These are phyloP conservation scores for Flaveria brownii DNA, from an alignment of 129 eudicot genomes.

Conservation along the genomic window DNA sequence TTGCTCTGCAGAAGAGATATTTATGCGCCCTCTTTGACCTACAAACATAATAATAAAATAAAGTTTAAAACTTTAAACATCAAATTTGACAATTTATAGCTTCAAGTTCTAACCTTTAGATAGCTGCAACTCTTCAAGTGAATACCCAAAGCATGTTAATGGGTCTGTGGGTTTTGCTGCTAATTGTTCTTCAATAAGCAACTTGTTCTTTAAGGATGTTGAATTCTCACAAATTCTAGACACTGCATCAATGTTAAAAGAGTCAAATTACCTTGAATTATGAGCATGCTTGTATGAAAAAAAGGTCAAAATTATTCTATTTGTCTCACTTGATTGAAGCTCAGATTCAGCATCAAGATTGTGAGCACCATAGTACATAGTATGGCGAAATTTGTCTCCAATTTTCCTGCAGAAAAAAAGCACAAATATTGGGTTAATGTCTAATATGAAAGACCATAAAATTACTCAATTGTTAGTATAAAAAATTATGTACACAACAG, in stretches of 20 bases:
- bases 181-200: slow-evolving; percentile 55
- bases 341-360: slow-evolving; percentile 40
- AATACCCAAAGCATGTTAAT: slow-evolving; percentile 40
- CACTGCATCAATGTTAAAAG: slow-evolving; percentile 34
- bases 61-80: background rate
- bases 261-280: background rate
- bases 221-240: slow-evolving; percentile 41
- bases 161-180: slow-evolving; percentile 32
- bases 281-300: background rate
- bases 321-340: slow-evolving; percentile 49
- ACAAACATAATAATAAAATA: slow-evolving; percentile 5
- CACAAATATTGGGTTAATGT: background rate
- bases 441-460: too few relatives aligned
- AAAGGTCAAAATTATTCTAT: background rate
- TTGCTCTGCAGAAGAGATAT: slow-evolving; percentile 49
- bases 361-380: slow-evolving; percentile 40
- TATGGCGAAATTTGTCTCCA: slow-evolving; percentile 41
- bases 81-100: background rate
- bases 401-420: slow-evolving; percentile 38
- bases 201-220: slow-evolving; percentile 46
- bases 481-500: too few relatives aligned
- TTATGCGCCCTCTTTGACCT: slow-evolving; percentile 37
- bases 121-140: slow-evolving; percentile 49
- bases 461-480: too few relatives aligned
- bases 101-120: slow-evolving; percentile 52